phyloP scores from a whole-genome alignment of 352 stramenopile genomes.

The Globisporangium emineosum region DNA sequence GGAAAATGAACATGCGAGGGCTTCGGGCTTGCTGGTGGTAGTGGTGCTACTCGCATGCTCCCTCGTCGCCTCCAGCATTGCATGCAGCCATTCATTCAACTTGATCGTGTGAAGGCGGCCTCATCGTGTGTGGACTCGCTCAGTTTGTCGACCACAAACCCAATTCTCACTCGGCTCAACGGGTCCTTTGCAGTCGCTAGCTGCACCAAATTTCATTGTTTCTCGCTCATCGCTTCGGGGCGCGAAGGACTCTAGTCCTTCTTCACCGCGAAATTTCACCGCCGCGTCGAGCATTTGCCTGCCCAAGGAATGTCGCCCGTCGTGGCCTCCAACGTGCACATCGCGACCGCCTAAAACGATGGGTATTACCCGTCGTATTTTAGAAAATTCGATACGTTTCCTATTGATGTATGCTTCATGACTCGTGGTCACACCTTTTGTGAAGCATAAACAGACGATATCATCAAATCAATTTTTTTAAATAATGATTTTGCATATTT shows the following conservation, averaged over 20 bases:
- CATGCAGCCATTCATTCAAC: background rate
- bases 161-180: background rate
- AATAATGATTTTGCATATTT: too few relatives aligned
- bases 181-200: background rate
- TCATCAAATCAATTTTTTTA: too few relatives aligned
- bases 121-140: background rate
- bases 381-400: too few relatives aligned
- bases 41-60: background rate
- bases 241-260: background rate
- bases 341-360: constrained; percentile 5
- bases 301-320: constrained; percentile 4
- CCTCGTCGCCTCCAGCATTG: background rate
- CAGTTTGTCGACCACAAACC: background rate
- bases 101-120: background rate
- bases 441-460: too few relatives aligned
- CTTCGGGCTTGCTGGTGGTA: background rate
- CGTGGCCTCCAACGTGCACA: constrained; percentile 2
- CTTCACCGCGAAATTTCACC: constrained; percentile 1
- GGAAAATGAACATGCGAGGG: background rate
- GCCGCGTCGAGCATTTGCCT: background rate
- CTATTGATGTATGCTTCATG: too few relatives aligned
- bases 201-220: background rate
- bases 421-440: too few relatives aligned
- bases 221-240: background rate
- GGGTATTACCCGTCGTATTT: too few relatives aligned